Evolutionary conservation across 768 basidiomycete species (phyloP), one percentile per base, ranked within the genome.

Genomic region (Amyloporia xantha): DNA sequence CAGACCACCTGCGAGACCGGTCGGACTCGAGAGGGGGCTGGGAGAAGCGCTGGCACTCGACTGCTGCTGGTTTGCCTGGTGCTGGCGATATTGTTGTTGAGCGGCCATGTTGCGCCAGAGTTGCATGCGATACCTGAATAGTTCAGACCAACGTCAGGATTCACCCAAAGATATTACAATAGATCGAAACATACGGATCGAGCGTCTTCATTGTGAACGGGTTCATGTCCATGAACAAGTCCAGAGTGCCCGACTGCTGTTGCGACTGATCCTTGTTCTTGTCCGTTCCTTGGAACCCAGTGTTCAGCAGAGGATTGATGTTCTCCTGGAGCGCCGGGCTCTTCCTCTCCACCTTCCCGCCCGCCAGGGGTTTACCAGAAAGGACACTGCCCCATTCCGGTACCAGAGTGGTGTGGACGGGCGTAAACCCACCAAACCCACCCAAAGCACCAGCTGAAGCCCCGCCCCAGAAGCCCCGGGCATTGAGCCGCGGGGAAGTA

Each of bases 101-200:
- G 81, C 75, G 0, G 91, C 91, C 81, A 95, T 88, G 68, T 86
- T 80, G 27, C 83, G 79, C 93, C 92, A 95, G 0, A 96, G 73
- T 53, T 95, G 92, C 87, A 92, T 92, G 36, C 92, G 78, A 62
- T 85, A 85, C 10, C 78, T 80, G 53, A 30, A 27, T 15, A 6
- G 30, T n/a, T 41, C 19, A 35, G 26, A 33, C 20, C 21, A 27
- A 23, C 25, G 17, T 12, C n/a, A n/a, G n/a, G n/a, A n/a, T n/a
- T n/a, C n/a, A n/a, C n/a, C 13, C 12, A 44, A 44, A 39, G 52
- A 5, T 47, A 27, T 43, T 50, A 27, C 3, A n/a, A 20, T 26
- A 15, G 21, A 54, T 37, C 37, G 52, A 25, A 9, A 77, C 78
- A 58, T 77, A 90, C 62, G 82, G 78, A 67, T 94, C 91, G 55